Percentiles rank a stretch among this genome's conserved stretches.
These are phyloP conservation scores for Digitaria exilis DNA, from an alignment of 202 grass and related monocot species.

Conservation along the genomic window DNA sequence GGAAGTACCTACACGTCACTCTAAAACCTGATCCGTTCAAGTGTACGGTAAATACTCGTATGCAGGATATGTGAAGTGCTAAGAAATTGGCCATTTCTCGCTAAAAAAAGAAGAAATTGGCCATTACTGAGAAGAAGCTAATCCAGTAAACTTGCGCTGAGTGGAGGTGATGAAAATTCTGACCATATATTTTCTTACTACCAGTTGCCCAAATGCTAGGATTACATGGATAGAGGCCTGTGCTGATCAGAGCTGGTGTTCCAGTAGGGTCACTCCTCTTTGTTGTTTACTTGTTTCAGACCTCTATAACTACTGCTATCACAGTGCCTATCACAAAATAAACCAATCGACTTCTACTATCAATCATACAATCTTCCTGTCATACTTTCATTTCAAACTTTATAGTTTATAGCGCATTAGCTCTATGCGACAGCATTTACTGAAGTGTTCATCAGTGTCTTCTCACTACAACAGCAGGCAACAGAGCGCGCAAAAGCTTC, in stretches of 20 bases:
- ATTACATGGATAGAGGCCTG: not conserved
- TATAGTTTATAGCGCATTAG: not conserved
- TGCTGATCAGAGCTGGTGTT: constrained; percentile 10
- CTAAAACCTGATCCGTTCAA: not conserved
- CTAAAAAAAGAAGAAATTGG: too few species aligned
- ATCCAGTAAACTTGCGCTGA: not conserved
- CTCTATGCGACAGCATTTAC: not conserved
- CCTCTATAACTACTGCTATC: not conserved
- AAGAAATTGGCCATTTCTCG: too few species aligned
- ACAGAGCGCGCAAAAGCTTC: constrained; percentile 16
- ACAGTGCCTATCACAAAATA: not conserved
- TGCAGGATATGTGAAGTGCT: not conserved
- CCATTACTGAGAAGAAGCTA: not conserved
- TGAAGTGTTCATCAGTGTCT: not conserved
- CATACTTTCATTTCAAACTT: not conserved
- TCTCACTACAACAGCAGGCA: not conserved
- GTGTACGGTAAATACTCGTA: not conserved
- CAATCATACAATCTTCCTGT: not conserved
- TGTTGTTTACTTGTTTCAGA: too few species aligned
- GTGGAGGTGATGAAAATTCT: not conserved
- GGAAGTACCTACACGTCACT: not conserved
- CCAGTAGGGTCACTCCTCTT: not conserved
- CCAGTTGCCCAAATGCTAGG: not conserved
- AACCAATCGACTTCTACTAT: not conserved
- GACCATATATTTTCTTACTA: not conserved